Evolutionary conservation across 306 rosid genomes (phyloP), one percentile per base, ranked within the genome.

Genomic region (Medicago arabica): DNA sequence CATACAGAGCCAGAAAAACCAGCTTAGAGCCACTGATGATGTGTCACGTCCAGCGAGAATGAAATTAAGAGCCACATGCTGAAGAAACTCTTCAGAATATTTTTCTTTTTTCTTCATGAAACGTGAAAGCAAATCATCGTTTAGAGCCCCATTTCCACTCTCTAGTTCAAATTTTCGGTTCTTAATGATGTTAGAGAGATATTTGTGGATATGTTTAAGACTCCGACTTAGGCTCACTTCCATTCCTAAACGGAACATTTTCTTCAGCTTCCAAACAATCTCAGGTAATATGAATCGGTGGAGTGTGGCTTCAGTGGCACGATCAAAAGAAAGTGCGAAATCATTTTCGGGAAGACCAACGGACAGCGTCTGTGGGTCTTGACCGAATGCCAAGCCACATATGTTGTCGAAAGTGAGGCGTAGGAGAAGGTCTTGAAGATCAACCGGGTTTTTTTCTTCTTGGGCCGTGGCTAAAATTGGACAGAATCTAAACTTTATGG

Each of bases 31-130:
- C 0, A 89, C 95, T 0, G 98, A 94, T 75, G 98, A 94, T 9
- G 98, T 94, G 92, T 94, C 97, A 0, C 98, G 89, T 64, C 98
- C 98, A 25, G 98, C 98, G 7, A 94, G 88, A 84, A 94, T 94
- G 89, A 94, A 94, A 47, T 94, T 94, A 28, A 94, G 95, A 0
- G 90, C 92, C 85, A 94, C 98, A 23, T 90, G 86, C 70, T 91
- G 95, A 16, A 94, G 95, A 31, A 92, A 94, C 46, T 75, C 44
- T 40, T 92, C 85, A 0, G 98, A 73, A 87, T 92, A 94, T 13
- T 88, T 68, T 15, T 87, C 97, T 12, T 85, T 94, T 25, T 87
- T 94, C 88, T 80, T 94, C 95, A 94, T 92, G 84, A 94, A 94
- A 57, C 98, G 84, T 0, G 98, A 94, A 0, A 92, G 57, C 39